phyloP scores from a whole-genome alignment of 1,284 basidiomycete species.

The Acaromyces ingoldii region DNA sequence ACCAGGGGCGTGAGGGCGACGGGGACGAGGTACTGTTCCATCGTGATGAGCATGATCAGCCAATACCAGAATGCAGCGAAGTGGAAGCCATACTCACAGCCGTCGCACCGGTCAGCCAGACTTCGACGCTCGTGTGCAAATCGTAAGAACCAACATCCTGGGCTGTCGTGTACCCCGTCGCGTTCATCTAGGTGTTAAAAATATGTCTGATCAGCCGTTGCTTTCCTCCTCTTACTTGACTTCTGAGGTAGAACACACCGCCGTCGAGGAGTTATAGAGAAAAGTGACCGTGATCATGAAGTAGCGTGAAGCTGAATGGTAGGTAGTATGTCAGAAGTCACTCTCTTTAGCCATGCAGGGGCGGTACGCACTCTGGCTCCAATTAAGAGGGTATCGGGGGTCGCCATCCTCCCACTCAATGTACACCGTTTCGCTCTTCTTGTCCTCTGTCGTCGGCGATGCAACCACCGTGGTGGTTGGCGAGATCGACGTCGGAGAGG shows the following conservation, averaged over 20 bases:
- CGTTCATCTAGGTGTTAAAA: neutral
- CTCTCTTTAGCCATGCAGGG: neutral
- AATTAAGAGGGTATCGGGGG: conserved; percentile 4
- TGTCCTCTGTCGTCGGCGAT: too few relatives aligned
- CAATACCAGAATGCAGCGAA: too few relatives aligned
- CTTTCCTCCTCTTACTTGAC: neutral
- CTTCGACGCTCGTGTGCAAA: neutral
- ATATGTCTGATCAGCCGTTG: neutral
- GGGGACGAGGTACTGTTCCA: conserved; percentile 21
- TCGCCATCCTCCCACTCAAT: conserved; percentile 4
- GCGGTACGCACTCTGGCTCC: neutral
- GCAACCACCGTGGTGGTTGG: too few relatives aligned
- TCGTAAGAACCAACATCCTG: neutral
- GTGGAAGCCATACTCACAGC: too few relatives aligned
- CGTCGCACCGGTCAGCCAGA: conserved; percentile 4
- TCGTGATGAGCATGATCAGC: too few relatives aligned
- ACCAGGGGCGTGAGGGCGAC: conserved; percentile 32
- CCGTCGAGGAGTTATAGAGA: conserved; percentile 3
- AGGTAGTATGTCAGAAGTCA: neutral
- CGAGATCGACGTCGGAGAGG: too few relatives aligned
- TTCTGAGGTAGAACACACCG: neutral
- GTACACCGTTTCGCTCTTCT: neutral
- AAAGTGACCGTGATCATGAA: neutral
- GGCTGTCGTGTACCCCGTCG: neutral
- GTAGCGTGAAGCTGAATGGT: neutral